These are phyloP conservation scores for Debaryomyces hansenii DNA, from an alignment of 805 yeast genomes.

Conservation along the genomic window DNA sequence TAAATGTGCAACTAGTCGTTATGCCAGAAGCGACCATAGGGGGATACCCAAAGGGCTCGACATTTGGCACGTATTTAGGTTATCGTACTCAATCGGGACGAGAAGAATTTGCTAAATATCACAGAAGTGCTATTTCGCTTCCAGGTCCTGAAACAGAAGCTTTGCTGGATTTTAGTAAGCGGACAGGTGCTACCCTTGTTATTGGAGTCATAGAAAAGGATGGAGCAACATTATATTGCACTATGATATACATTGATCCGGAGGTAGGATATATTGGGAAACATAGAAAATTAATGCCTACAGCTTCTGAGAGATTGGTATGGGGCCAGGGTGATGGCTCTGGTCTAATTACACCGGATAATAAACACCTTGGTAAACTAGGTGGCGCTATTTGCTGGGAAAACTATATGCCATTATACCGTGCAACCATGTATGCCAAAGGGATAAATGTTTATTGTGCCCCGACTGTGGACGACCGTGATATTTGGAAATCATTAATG, in stretches of 20 bases:
- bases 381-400: constrained; percentile 53
- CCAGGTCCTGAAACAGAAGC: constrained; percentile 36
- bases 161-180: constrained; percentile 29
- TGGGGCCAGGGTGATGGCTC: constrained; percentile 53
- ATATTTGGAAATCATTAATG: constrained; percentile 44
- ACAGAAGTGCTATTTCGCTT: constrained; percentile 30
- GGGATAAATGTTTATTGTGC: constrained; percentile 44
- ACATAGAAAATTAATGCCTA: constrained; percentile 46
- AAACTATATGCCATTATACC: constrained; percentile 40
- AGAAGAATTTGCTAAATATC: constrained; percentile 37
- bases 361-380: constrained; percentile 25
- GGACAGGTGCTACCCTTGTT: constrained; percentile 34
- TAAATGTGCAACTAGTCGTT: constrained; percentile 38
- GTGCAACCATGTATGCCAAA: constrained; percentile 43
- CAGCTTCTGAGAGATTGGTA: constrained; percentile 44
- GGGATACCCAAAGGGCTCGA: constrained; percentile 47
- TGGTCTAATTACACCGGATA: constrained; percentile 37
- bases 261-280: constrained; percentile 32
- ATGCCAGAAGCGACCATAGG: constrained; percentile 48
- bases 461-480: constrained; percentile 42
- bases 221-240: constrained; percentile 37
- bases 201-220: constrained; percentile 43
- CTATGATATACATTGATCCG: constrained; percentile 42
- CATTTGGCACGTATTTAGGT: constrained; percentile 44
- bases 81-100: constrained; percentile 42